Evolutionary conservation across 495 filamentous ascomycete species (phyloP), one percentile per base, ranked within the genome.

Genomic region (Penicillium pancosmium): DNA sequence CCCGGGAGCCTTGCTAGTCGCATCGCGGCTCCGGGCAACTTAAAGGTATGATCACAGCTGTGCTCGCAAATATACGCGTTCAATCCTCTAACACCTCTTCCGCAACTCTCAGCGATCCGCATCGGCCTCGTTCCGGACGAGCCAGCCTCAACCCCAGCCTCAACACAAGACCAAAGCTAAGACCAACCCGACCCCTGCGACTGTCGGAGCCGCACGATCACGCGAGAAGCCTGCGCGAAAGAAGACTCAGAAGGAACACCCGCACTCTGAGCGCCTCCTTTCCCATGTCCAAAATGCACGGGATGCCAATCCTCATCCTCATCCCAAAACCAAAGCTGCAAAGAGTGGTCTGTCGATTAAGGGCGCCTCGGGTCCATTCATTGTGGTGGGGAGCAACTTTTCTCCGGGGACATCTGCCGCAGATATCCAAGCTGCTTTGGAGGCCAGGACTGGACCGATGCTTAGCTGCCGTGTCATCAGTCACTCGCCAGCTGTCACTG

Each of bases 351-450:
- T 98, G 41, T 85, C 79, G 19, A 97, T 97, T 63, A 83, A 87
- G 60, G 94, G 94, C 19, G 91, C 91, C 2, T 73, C 75, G 10
- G 75, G 73, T 3, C 91, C 92, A 0, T 94, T 86, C 64, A 82
- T 87, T n/a, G 89, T 98, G 12, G 79, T 92, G 52, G 93, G 88
- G 1, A 85, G 87, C 70, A 98, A 98, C 74, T 93, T 98, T 63
- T 92, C 92, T 4, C 87, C 87, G 4, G 94, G 94, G 38, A 98
- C 94, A 4, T 97, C 94, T 4, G 91, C 91, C 2, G 93, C 91
- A 38, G 94, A 98, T 70, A 96, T 98, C 50, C 91, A 96, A 73
- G 86, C 88, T 56, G 92, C 91, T 44, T 82, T 97, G 77, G 83
- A 84, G 41, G 86, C 88, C 2, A 72, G 89, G 3, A 87, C 86